Percentiles rank a stretch among this genome's conserved stretches.
Evolutionary conservation across 345 rosid species (phyloP).

Genomic region (Eucalyptus pauciflora): DNA sequence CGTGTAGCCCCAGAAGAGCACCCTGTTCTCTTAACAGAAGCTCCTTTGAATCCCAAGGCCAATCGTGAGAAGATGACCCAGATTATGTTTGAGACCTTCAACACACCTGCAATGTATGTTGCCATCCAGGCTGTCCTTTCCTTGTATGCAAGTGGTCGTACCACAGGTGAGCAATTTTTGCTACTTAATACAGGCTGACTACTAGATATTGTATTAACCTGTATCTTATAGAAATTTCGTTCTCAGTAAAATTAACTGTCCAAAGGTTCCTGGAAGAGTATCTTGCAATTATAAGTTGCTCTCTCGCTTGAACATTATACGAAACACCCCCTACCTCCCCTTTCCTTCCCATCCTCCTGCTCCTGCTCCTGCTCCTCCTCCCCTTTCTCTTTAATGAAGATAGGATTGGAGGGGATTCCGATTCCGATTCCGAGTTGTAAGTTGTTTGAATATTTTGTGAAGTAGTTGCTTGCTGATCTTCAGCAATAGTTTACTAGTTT

Average conservation of each 20-base stretch:
- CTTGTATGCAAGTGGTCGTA: slow-evolving; percentile 93
- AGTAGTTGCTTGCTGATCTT: not conserved
- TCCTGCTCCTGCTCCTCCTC: not conserved
- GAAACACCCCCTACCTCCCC: not conserved
- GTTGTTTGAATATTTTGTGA: not conserved
- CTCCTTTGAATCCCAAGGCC: slow-evolving; percentile 96
- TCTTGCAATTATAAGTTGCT: not conserved
- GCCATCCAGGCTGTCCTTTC: slow-evolving; percentile 95
- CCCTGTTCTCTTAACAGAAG: slow-evolving; percentile 53
- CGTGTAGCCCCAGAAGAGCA: slow-evolving; percentile 80
- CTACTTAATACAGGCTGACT: not conserved
- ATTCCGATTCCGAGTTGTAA: not conserved
- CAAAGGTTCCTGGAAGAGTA: not conserved
- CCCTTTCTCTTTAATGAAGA: not conserved
- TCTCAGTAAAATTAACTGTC: not conserved
- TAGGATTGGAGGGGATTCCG: not conserved
- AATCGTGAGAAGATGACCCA: slow-evolving; percentile 99
- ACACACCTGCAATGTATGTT: slow-evolving; percentile 87
- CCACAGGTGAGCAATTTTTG: slow-evolving; percentile 52
- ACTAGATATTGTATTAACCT: not conserved
- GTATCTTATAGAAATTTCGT: not conserved
- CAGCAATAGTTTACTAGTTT: not conserved
- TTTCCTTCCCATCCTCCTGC: too few relatives aligned
- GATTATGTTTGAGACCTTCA: slow-evolving; percentile 92
- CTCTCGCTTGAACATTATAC: not conserved